Evolutionary conservation across 2,329 filamentous ascomycete genomes (phyloP).

Genomic region (Penicillium sp.): DNA sequence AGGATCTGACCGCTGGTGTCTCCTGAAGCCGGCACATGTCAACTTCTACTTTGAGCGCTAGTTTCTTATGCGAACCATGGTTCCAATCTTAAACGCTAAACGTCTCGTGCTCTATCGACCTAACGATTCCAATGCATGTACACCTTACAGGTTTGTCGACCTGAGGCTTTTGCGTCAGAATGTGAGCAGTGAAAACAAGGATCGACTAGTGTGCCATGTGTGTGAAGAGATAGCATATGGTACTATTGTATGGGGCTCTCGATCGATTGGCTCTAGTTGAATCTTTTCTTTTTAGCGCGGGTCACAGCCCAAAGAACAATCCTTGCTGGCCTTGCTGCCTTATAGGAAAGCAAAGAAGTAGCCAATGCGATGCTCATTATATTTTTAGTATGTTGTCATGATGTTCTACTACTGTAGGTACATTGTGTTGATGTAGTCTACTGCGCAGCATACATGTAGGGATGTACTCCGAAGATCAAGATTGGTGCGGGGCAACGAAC

Average conservation of each 20-base stretch:
- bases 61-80: constrained; percentile 4
- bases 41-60: not conserved
- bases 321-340: constrained; percentile 12
- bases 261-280: constrained; percentile 26
- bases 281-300: constrained; percentile 20
- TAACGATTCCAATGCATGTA: not conserved
- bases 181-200: not conserved
- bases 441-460: constrained; percentile 1
- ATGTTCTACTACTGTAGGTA: constrained; percentile 5
- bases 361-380: constrained; percentile 7
- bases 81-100: not conserved
- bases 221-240: constrained; percentile 9
- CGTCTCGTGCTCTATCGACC: not conserved
- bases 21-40: not conserved
- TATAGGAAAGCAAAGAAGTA: not conserved
- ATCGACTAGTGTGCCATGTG: not conserved
- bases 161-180: not conserved
- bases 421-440: constrained; percentile 2
- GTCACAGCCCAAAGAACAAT: constrained; percentile 6
- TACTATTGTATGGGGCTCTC: constrained; percentile 1
- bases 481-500: constrained; percentile 8
- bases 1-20: constrained; percentile 18
- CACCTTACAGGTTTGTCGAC: not conserved
- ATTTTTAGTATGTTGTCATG: not conserved
- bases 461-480: constrained; percentile 2